Evolutionary conservation across 495 filamentous ascomycete species (phyloP).

Genomic region (Aspergillus taichungensis): DNA sequence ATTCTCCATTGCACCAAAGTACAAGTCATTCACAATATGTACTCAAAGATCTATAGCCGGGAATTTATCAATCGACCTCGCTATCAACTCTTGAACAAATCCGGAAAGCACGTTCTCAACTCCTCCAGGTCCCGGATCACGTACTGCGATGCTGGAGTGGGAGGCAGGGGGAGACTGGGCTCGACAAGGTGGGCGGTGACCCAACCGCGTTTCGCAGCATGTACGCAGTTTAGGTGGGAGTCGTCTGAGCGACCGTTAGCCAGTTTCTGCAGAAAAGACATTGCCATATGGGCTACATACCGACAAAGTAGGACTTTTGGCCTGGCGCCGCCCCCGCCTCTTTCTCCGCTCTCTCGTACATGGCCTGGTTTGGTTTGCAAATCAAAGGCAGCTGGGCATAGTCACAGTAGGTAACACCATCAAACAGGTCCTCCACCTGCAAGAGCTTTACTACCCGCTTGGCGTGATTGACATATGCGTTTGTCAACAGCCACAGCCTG

Average conservation of each 20-base stretch:
- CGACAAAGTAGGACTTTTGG: conserved; percentile 76
- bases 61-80: neutral
- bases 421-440: conserved; percentile 78
- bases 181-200: conserved; percentile 74
- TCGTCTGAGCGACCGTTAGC: conserved; percentile 52
- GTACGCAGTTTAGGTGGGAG: conserved; percentile 63
- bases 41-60: conserved; percentile 5
- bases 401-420: conserved; percentile 89
- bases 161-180: conserved; percentile 49
- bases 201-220: conserved; percentile 71
- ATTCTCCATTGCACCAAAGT: too few species aligned
- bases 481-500: conserved; percentile 89
- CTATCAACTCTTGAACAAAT: conserved; percentile 53
- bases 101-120: conserved; percentile 61
- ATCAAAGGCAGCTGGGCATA: conserved; percentile 58
- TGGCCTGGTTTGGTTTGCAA: conserved; percentile 76
- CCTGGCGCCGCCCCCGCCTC: conserved; percentile 50
- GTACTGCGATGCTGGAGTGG: conserved; percentile 51
- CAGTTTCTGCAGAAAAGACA: neutral
- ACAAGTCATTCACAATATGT: neutral
- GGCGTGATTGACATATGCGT: conserved; percentile 87
- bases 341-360: conserved; percentile 71
- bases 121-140: conserved; percentile 66
- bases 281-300: conserved; percentile 36
- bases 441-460: conserved; percentile 73